Evolutionary conservation across 2,329 filamentous ascomycete species (phyloP).

Genomic region (Fusarium incarnatum): DNA sequence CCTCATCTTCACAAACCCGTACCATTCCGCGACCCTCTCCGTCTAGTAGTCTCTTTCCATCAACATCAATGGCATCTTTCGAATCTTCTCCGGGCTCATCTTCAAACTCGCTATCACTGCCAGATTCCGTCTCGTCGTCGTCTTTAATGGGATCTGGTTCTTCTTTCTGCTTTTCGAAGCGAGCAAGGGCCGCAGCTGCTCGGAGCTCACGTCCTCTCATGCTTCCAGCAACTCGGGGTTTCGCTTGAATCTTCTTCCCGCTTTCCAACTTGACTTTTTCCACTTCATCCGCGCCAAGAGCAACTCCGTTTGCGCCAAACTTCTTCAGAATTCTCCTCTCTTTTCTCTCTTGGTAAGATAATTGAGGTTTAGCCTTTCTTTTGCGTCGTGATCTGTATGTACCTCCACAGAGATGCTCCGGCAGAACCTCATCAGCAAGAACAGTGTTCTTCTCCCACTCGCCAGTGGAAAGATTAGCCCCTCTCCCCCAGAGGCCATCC

Average conservation of each 20-base stretch:
- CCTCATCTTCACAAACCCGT: slow-evolving; percentile 79
- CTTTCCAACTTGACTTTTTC: slow-evolving; percentile 74
- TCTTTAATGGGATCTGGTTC: slow-evolving; percentile 52
- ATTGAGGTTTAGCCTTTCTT: slow-evolving; percentile 62
- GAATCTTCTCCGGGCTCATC: slow-evolving; percentile 56
- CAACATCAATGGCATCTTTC: slow-evolving; percentile 70
- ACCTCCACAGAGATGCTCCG: slow-evolving; percentile 83
- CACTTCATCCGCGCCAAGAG: slow-evolving; percentile 76
- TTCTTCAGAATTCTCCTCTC: slow-evolving; percentile 79
- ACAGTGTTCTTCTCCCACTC: slow-evolving; percentile 67
- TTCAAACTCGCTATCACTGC: slow-evolving; percentile 63
- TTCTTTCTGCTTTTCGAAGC: slow-evolving; percentile 72
- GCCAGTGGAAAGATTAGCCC: slow-evolving; percentile 71
- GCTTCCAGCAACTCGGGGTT: slow-evolving; percentile 80
- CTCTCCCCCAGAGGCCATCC: slow-evolving; percentile 85
- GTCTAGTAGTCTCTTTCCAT: slow-evolving; percentile 74
- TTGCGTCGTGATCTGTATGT: slow-evolving; percentile 75
- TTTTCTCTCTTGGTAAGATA: slow-evolving; percentile 78
- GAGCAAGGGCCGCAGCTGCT: slow-evolving; percentile 79
- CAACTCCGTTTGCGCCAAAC: slow-evolving; percentile 77
- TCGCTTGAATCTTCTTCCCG: slow-evolving; percentile 70
- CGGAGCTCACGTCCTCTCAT: slow-evolving; percentile 79
- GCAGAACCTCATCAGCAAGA: slow-evolving; percentile 66
- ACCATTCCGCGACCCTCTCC: slow-evolving; percentile 74
- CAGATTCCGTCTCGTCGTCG: slow-evolving; percentile 54